Conservation (phyloP, 306 rosid genomes). For the Bauhinia variegata region DNA sequence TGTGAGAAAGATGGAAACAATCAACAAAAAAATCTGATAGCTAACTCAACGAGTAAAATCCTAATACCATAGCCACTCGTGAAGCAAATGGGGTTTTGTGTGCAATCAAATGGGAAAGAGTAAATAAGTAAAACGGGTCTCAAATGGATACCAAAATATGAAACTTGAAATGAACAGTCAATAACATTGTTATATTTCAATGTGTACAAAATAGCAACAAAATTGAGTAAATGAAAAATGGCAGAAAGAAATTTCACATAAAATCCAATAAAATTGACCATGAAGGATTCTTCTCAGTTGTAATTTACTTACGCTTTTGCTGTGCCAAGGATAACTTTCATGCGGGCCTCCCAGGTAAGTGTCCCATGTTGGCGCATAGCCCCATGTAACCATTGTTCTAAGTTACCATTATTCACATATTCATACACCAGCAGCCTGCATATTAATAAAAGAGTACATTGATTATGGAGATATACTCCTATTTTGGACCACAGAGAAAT, state of each 20-base stretch:
- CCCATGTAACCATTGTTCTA: conserved; percentile 96
- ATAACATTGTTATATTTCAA: conserved; percentile 4
- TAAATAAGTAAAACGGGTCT: neutral
- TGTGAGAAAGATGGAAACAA: too few species aligned
- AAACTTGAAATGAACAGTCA: conserved; percentile 6
- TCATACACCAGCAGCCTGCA: conserved; percentile 91
- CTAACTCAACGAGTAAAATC: neutral
- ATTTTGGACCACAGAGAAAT: conserved; percentile 14
- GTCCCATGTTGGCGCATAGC: conserved; percentile 74
- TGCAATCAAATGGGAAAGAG: conserved; percentile 6
- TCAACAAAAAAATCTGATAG: conserved; percentile 5
- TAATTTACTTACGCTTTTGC: conserved; percentile 87
- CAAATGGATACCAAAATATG: conserved; percentile 19
- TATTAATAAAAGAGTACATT: conserved; percentile 22
- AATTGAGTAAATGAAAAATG: neutral
- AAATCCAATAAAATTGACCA: neutral
- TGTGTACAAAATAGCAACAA: conserved; percentile 14
- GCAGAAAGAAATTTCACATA: conserved; percentile 16
- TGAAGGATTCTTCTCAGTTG: conserved; percentile 15
- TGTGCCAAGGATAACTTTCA: conserved; percentile 85
- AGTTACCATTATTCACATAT: conserved; percentile 93
- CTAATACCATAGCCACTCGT: neutral
- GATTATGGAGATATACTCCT: conserved; percentile 10
- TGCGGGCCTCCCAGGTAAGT: conserved; percentile 91
- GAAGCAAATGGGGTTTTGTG: neutral